phyloP scores from a whole-genome alignment of 2,329 filamentous ascomycete genomes.

The Colletotrichum tropicicola region DNA sequence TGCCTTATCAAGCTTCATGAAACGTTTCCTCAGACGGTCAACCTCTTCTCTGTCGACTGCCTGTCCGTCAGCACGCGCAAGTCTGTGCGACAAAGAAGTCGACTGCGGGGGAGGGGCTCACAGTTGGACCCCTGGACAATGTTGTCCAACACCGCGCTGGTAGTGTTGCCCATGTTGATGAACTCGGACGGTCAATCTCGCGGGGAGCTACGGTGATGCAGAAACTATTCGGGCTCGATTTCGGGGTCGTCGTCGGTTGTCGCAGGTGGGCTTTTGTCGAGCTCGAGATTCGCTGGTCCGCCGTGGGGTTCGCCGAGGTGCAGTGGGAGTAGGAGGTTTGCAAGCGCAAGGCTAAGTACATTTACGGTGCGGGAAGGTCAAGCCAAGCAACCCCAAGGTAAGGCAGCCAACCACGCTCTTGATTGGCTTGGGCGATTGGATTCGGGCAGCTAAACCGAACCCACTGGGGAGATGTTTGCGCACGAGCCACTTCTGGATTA shows the following conservation, averaged over 20 bases:
- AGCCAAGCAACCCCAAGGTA: conserved; percentile 15
- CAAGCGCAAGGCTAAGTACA: conserved; percentile 12
- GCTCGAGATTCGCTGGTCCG: conserved; percentile 14
- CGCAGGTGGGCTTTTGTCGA: conserved; percentile 15
- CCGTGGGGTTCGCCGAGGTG: conserved; percentile 19
- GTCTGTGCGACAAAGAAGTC: conserved; percentile 25
- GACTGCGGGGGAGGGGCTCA: conserved; percentile 50
- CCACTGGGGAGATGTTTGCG: background rate
- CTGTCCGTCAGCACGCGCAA: conserved; percentile 20
- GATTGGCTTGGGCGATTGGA: conserved; percentile 9
- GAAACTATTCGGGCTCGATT: background rate
- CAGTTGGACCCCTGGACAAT: conserved; percentile 98
- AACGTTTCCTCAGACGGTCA: conserved; percentile 92
- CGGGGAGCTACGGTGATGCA: background rate
- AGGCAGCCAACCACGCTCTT: conserved; percentile 1
- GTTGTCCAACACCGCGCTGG: conserved; percentile 84
- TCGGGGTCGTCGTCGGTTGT: background rate
- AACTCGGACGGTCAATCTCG: conserved; percentile 6
- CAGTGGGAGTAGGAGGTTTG: conserved; percentile 9
- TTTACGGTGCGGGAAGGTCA: conserved; percentile 8
- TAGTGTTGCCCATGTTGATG: conserved; percentile 71
- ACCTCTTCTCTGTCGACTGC: conserved; percentile 97
- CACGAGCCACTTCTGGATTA: conserved; percentile 14
- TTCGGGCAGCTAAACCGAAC: conserved; percentile 21
- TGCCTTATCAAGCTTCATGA: conserved; percentile 99